Evolutionary conservation across 2,329 filamentous ascomycete species (phyloP).

Genomic region (Hymenoscyphus fructigenus): DNA sequence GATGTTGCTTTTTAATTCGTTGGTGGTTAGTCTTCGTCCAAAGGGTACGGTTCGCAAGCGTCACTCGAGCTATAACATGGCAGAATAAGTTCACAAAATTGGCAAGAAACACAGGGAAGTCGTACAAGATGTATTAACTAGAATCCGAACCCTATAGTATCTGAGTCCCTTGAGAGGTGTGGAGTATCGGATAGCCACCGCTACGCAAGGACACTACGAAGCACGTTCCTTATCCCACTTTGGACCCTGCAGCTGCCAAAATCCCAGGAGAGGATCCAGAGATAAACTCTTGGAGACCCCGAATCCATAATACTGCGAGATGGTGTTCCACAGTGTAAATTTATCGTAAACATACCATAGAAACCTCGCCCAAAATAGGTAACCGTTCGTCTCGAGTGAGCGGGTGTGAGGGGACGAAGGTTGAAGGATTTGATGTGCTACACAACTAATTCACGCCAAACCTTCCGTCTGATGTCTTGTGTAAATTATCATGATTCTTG

Average conservation of each 20-base stretch:
- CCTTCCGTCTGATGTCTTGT: background rate
- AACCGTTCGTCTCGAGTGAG: background rate
- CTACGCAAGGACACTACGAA: background rate
- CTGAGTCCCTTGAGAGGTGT: background rate
- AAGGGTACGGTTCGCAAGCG: background rate
- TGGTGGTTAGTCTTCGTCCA: background rate
- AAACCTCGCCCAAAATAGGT: background rate
- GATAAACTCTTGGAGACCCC: conserved; percentile 2
- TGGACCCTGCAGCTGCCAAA: conserved; percentile 5
- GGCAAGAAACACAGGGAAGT: background rate
- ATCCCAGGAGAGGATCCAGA: conserved; percentile 3
- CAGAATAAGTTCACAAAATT: background rate
- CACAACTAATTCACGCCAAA: background rate
- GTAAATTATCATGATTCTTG: background rate
- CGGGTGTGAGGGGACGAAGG: background rate
- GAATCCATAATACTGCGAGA: conserved; percentile 1
- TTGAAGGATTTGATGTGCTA: background rate
- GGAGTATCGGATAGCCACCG: conserved; percentile 6
- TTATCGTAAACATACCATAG: background rate
- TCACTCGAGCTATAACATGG: background rate
- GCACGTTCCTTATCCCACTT: conserved; percentile 11
- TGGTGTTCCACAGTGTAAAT: background rate
- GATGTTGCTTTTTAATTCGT: background rate
- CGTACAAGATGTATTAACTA: conserved; percentile 4
- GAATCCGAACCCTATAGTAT: background rate